Evolutionary conservation across 176 grass and related monocot species (phyloP).

Genomic region (Zea luxurians): DNA sequence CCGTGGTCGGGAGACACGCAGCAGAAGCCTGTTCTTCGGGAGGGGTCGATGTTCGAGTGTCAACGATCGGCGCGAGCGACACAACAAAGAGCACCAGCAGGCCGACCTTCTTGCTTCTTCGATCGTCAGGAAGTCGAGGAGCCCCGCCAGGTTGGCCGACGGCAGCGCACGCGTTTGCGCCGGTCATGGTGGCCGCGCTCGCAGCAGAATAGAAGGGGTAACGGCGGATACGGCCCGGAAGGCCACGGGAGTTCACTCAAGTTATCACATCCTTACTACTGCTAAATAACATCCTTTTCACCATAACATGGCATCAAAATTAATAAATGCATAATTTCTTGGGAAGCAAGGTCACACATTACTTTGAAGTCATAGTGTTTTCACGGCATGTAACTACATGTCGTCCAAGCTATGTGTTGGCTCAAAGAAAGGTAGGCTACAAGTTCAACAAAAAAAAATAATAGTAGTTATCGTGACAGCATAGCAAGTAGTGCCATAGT

Average conservation of each 20-base stretch:
- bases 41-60: too few species aligned
- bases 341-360: background rate
- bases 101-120: too few species aligned
- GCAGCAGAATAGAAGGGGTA: too few species aligned
- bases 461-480: background rate
- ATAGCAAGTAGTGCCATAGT: slow-evolving; percentile 1
- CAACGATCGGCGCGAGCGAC: too few species aligned
- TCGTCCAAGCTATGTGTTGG: background rate
- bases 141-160: too few species aligned
- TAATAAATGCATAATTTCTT: background rate
- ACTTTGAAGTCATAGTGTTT: background rate
- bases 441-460: background rate
- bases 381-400: background rate
- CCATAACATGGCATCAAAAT: background rate
- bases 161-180: too few species aligned
- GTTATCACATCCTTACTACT: background rate
- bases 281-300: background rate
- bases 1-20: too few species aligned
- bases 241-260: background rate
- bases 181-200: too few species aligned
- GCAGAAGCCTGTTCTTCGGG: too few species aligned
- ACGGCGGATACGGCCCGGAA: too few species aligned
- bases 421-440: background rate
- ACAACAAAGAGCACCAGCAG: too few species aligned
- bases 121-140: too few species aligned